Base-by-base conservation (phyloP, 345 rosid species). In the Camelina hispida region DNA sequence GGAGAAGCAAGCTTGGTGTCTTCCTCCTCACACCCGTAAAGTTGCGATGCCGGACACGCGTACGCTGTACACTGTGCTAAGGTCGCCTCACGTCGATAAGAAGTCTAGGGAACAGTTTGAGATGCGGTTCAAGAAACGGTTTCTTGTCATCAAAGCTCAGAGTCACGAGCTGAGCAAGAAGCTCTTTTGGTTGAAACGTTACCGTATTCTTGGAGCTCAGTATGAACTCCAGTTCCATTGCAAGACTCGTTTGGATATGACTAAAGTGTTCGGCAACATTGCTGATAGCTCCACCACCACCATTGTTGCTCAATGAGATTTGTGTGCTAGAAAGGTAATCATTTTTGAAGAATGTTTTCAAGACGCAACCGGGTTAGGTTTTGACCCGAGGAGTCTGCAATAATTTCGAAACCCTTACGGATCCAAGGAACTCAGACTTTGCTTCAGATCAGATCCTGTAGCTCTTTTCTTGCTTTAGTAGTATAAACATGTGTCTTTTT, bases 1-100 rank as follows among this genome's bases (percentile, higher is more conserved):
- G 1, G 67, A 64, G 11, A 77, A 77, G 62, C 72, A 77, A 48
- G 71, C 76, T 37, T 77, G 80, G 80, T 37, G 40, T 64, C 66
- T 77, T 12, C 80, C 80, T 57, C 67, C 80, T 14, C 80, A 71
- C 48, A 48, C 55, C 57, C 80, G 80, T 32, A 71, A 71, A 5
- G 71, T 72, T 22, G 72, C 80, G 32, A 77, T 77, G 80, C 80
- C 80, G 0, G 80, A 77, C 70, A 77, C 80, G 2, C 5, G 80
- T 17, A 22, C 51, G 2, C 16, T 77, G 2, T 77, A 77, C 76
- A 77, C 76, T 0, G 80, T 77, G 44, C 48, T 77, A 4, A 53
- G 76, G 18, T 77, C 80, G 6, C 80, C 76, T 55, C 76, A 77
- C 28, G 67, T 77, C 3, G 72, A 77, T 23, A 77, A 77, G 72